phyloP scores from a whole-genome alignment of 108 stramenopile genomes.

The Cylindrotheca closterium region DNA sequence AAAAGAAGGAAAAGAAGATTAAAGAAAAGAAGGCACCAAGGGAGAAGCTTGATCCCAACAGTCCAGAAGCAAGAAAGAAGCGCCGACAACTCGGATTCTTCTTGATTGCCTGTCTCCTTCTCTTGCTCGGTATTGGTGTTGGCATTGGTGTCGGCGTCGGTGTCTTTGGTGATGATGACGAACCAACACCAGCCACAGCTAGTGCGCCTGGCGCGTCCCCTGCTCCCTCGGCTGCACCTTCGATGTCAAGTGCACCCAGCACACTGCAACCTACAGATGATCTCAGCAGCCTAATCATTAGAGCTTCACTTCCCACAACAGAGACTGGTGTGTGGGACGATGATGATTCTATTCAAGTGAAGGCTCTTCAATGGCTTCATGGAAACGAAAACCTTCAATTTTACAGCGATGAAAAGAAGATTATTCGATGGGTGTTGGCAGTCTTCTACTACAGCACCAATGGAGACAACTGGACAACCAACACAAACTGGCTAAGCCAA shows the following conservation, averaged over 20 bases:
- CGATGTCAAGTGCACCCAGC: background rate
- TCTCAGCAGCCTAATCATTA: conserved; percentile 9
- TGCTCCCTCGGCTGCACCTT: conserved; percentile 14
- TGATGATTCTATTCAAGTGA: conserved; percentile 14
- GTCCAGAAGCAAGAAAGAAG: conserved; percentile 12
- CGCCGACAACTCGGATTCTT: conserved; percentile 21
- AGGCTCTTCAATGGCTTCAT: conserved; percentile 25
- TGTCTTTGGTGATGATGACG: conserved; percentile 23
- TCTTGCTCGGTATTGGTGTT: conserved; percentile 31
- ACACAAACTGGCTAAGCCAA: conserved; percentile 41
- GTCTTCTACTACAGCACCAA: conserved; percentile 43
- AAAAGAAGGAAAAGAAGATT: conserved; percentile 5
- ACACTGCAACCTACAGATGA: conserved; percentile 11
- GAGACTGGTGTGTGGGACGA: conserved; percentile 14
- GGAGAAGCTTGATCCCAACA: conserved; percentile 1
- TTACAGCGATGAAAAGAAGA: conserved; percentile 26
- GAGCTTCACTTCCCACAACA: conserved; percentile 17
- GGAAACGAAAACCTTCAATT: conserved; percentile 23
- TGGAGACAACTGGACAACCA: conserved; percentile 38
- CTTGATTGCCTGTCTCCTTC: conserved; percentile 20
- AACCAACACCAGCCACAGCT: background rate
- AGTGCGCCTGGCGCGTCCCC: conserved; percentile 2
- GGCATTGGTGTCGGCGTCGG: conserved; percentile 36
- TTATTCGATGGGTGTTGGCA: conserved; percentile 32
- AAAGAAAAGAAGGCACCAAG: conserved; percentile 2